Base-by-base conservation (phyloP, 2,329 filamentous ascomycete genomes). In the Claviceps fusiformis region DNA sequence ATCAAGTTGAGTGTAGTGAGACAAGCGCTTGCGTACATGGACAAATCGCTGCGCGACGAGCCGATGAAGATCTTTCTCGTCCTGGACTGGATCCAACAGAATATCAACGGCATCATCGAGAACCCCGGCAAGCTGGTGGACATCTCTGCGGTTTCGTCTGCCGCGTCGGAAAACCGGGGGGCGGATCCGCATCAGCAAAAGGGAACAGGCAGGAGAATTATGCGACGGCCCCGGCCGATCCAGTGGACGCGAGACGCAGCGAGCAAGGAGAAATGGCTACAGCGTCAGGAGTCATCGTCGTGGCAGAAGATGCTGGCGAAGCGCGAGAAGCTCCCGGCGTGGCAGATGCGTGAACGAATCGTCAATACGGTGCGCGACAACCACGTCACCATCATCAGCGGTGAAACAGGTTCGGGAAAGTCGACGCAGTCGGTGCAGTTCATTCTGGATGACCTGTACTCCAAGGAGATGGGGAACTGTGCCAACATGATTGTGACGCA, bases 361-460 rank as follows among this genome's bases (percentile, higher is more conserved):
- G 81, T 97, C 10, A 69, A 79, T 24, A 86, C 87, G 0, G 87
- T 98, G 51, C 78, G 78, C 46, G 73, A 77, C 5, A 83, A 92
- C 64, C 86, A 96, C 68, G 90, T 98, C 52, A 95, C 89, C 0
- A 96, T 98, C 63, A 93, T 98, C 62, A 95, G 91, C 47, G 93
- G 93, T 61, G 93, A 97, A 71, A 98, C 93, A 4, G 93, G 93
- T 54, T 95, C 89, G 19, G 93, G 93, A 65, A 98, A 98, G 70
- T 95, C 89, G 51, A 97, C 93, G 0, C 93, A 98, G 68, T 93
- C 89, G 2, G 89, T 97, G 39, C 93, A 98, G 68, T 98, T 97
- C 68, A 79, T 98, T 47, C 76, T 98, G 1, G 93, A 98, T 63
- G 89, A 97, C 62, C 74, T 97, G 59, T 95, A 96, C 62, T 77